A percentile compares a stretch with the other conserved stretches of the same genome.
Conservation (phyloP, 768 basidiomycete species). For the Leccinum olivaceopallidum region DNA sequence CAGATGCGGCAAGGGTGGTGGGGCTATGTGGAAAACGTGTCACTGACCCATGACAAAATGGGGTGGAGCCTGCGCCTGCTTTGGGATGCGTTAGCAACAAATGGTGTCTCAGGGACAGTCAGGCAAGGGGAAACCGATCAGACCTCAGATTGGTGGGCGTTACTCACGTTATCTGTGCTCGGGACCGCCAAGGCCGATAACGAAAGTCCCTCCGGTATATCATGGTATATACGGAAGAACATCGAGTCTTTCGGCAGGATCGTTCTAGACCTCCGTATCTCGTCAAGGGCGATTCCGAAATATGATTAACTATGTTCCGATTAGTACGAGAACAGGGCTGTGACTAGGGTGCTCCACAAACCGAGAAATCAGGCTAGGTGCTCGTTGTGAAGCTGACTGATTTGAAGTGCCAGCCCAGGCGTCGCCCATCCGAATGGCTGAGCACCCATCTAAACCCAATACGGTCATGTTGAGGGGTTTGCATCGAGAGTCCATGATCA, state of each 20-base stretch:
- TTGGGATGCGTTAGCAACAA: slow-evolving; percentile 27
- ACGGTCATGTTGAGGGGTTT: slow-evolving; percentile 43
- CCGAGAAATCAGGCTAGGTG: slow-evolving; percentile 36
- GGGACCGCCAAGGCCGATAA: slow-evolving; percentile 43
- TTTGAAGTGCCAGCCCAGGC: slow-evolving; percentile 21
- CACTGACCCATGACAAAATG: slow-evolving; percentile 47
- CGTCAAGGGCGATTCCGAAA: slow-evolving; percentile 29
- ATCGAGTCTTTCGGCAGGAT: slow-evolving; percentile 37
- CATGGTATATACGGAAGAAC: slow-evolving; percentile 33
- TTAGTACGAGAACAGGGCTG: slow-evolving; percentile 34
- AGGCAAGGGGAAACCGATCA: slow-evolving; percentile 12
- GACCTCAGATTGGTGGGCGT: slow-evolving; percentile 4
- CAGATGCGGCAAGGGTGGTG: slow-evolving; percentile 5
- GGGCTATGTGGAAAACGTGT: slow-evolving; percentile 12
- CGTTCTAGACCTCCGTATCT: slow-evolving; percentile 45
- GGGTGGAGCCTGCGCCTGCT: slow-evolving; percentile 31
- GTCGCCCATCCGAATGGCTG: slow-evolving; percentile 24
- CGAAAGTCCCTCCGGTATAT: slow-evolving; percentile 35
- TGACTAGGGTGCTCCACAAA: slow-evolving; percentile 34
- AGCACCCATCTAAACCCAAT: slow-evolving; percentile 46
- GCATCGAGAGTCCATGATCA: slow-evolving; percentile 51
- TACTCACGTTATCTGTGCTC: slow-evolving; percentile 36
- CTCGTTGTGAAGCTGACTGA: slow-evolving; percentile 35
- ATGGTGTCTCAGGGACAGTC: slow-evolving; percentile 25
- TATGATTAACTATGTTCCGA: slow-evolving; percentile 41